Conservation (phyloP, 495 filamentous ascomycete species). For the Trichoderma orchidacearum region DNA sequence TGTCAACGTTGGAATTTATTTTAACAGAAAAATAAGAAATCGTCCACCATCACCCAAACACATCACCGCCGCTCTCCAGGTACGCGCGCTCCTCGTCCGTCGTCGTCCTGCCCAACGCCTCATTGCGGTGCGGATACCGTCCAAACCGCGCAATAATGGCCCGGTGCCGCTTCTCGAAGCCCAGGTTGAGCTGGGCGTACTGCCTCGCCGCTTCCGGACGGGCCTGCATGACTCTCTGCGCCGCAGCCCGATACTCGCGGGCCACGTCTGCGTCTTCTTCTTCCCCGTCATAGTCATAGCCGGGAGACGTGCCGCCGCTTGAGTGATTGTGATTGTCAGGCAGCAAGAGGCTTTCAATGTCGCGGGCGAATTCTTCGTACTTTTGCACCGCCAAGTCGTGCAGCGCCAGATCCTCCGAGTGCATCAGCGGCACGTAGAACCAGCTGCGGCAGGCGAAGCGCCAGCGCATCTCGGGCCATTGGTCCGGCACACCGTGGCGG, state of each 20-base stretch:
- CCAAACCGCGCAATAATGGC: slow-evolving; percentile 14
- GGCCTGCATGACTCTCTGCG: slow-evolving; percentile 7
- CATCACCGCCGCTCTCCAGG: slow-evolving; percentile 9
- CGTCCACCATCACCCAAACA: slow-evolving; percentile 1
- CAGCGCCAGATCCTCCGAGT: slow-evolving; percentile 7
- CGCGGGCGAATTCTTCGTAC: slow-evolving; percentile 1
- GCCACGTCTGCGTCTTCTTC: neutral
- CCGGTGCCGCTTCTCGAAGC: slow-evolving; percentile 4
- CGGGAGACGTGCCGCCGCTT: too few relatives aligned
- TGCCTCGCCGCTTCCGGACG: neutral
- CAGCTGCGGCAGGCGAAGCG: slow-evolving; percentile 4
- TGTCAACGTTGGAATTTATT: too few relatives aligned
- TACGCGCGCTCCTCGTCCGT: slow-evolving; percentile 14
- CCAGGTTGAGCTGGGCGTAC: neutral
- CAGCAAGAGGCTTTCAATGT: slow-evolving; percentile 1
- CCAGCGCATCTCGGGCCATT: slow-evolving; percentile 5
- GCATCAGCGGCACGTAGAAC: slow-evolving; percentile 13
- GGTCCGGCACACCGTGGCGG: slow-evolving; percentile 3
- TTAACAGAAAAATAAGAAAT: too few relatives aligned
- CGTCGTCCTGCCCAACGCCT: slow-evolving; percentile 10
- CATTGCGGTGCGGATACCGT: slow-evolving; percentile 18
- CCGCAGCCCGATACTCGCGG: slow-evolving; percentile 7
- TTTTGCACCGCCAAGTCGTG: slow-evolving; percentile 6
- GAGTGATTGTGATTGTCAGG: neutral
- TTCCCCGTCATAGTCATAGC: neutral